Evolutionary conservation across 2,329 filamentous ascomycete genomes (phyloP), one percentile per base, ranked within the genome.

Genomic region (Grosmannia huntii): DNA sequence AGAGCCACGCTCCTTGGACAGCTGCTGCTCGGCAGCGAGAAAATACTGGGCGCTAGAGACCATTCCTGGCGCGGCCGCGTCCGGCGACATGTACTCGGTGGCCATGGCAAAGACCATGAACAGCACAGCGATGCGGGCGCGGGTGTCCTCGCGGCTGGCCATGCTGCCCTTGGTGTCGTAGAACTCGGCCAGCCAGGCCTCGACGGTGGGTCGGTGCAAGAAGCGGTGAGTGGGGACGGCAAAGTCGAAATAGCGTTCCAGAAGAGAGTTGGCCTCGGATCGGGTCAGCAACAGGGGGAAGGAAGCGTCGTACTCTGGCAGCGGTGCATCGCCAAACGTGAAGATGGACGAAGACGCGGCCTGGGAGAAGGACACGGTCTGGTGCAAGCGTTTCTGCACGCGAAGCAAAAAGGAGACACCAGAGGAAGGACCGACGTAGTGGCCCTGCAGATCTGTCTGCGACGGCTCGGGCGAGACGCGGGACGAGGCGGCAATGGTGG

Each of bases 71-170:
- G 5, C 19, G 25, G 3, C 16, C 21, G 5, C n/a, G 36, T 21
- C 53, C 12, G 11, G 51, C 46, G 27, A 57, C 54, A n/a, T 57
- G 50, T 23, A 49, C 27, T 58, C 48, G 51, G 49, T 41, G 4
- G 57, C 58, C 38, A 59, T 53, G 0, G 79, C 79, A 61, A 83
- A 75, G 2, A 74, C 66, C 71, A 74, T 72, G 56, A 69, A 66
- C 4, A 69, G 60, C 9, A 71, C 49, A 12, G 70, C 70, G 16
- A 44, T 19, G 16, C 16, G 16, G 19, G 19, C 41, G 36, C 36
- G 36, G 36, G 36, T 38, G 36, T 38, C 36, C 4, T 38, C 36
- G 41, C 5, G 16, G 4, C 62, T 48, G 65, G 49, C 33, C 44
- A 54, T 57, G 2, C 4, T 36, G 12, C 52, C 41, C 70, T 75